Evolutionary conservation across 2,329 filamentous ascomycete species (phyloP), one percentile per base, ranked within the genome.

Genomic region (Ceratocystiopsis sp.): DNA sequence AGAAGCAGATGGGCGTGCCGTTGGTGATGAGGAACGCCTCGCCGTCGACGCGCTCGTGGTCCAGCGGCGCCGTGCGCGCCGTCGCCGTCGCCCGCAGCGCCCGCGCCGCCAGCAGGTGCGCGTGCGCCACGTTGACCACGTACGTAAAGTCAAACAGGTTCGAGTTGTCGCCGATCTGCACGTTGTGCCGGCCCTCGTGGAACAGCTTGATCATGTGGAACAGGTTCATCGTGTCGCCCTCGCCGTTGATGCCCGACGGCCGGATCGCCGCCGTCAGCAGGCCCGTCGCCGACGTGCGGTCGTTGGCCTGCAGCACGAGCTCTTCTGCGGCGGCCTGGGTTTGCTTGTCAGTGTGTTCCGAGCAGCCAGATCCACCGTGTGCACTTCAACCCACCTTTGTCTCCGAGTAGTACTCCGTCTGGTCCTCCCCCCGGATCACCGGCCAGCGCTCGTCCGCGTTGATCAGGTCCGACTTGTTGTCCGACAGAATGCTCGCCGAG

Each of bases 11-110:
- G 6, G 89, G 89, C 52, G 76, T 68, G 61, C 86, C 84, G 59
- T 96, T 96, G 45, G 85, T 91, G 55, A 96, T 75, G 63, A 94
- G 78, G 65, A 96, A 89, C 41, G 78, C 78, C 59, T 95, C 79
- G 46, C 89, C 91, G 57, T 87, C 83, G 41, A 87, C 76, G 46
- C 70, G 71, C 63, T 85, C 80, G 61, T 76, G 64, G 60, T 82
- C 75, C 35, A 84, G 69, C n/a, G 77, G 77, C 0, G 69, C 67
- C 17, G 73, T 77, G 43, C 66, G 61, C 33, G 59, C 49, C n/a
- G 70, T 63, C 46, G 68, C 61, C 1, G 75, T 78, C 43, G 68
- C 66, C 39, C 91, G 69, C 37, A 94, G 74, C 45, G 79, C 80
- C 48, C 71, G 70, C 5, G 80, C 76, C 34, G 86, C 86, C 41